Conservation (phyloP, 305 asterid genomes). For the Euphrasia arctica region DNA sequence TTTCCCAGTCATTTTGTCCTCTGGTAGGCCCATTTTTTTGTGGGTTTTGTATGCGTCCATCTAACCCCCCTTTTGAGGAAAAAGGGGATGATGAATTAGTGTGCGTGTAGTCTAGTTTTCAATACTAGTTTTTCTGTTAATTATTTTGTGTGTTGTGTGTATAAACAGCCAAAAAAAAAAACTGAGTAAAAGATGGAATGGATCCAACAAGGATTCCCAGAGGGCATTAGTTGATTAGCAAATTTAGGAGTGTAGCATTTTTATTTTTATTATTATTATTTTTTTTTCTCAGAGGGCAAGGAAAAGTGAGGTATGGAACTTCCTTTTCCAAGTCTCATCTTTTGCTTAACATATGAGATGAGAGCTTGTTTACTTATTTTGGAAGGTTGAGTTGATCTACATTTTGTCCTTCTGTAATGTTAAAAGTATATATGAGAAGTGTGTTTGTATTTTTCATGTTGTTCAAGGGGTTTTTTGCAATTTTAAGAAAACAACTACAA, state of each 20-base stretch:
- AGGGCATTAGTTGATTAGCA: constrained; percentile 44
- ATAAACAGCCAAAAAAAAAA: not conserved
- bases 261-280: constrained; percentile 7
- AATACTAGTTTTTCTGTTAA: constrained; percentile 49
- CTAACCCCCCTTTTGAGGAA: constrained; percentile 36
- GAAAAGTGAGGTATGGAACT: constrained; percentile 55
- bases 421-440: constrained; percentile 30
- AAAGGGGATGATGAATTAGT: constrained; percentile 75
- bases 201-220: constrained; percentile 15
- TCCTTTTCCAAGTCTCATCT: constrained; percentile 38
- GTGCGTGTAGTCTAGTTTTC: constrained; percentile 73
- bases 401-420: constrained; percentile 54
- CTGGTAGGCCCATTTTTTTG: constrained; percentile 37
- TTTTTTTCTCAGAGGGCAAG: constrained; percentile 24
- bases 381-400: constrained; percentile 40
- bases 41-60: constrained; percentile 39
- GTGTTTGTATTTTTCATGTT: constrained; percentile 31
- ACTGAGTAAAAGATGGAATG: not conserved
- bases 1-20: constrained; percentile 39
- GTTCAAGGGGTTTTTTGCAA: constrained; percentile 1
- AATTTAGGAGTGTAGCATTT: constrained; percentile 36
- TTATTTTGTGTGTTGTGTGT: constrained; percentile 40
- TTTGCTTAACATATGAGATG: constrained; percentile 34
- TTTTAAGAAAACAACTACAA: not conserved
- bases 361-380: constrained; percentile 48